Base-by-base conservation (phyloP, 345 rosid genomes). In the Acer campestre region DNA sequence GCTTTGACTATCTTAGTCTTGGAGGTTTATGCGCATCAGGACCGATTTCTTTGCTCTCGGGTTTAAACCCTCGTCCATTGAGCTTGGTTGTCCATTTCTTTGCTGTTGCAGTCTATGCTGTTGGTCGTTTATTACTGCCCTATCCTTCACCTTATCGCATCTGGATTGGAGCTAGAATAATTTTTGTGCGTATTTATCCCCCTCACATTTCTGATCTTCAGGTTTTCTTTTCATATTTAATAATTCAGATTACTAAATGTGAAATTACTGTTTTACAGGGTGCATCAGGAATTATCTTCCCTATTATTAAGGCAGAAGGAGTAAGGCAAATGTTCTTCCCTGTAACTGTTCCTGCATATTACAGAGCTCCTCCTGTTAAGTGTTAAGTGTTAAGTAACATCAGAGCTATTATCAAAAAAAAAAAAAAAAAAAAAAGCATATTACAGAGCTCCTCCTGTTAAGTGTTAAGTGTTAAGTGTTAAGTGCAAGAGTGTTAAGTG, bases 271-370 rank as follows among this genome's bases (percentile, higher is more conserved):
- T 49, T 69, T 68, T 70, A 68, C 78, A 86, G 89, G 75, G 79
- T 25, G 90, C 90, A 48, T 83, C 88, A 6, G 85, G 86, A 61
- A 84, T 84, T 65, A 81, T 84, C 46, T 81, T 85, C 73, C 90
- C 90, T 18, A 81, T 85, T 56, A 82, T 85, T n/a, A 83, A 64
- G 64, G 87, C 88, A 4, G 90, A 85, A 77, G 88, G 90, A 29
- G 78, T 85, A 20, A 78, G 86, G 72, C 87, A 85, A 78, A 83
- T 85, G 87, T 83, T 87, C 83, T 83, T 87, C 82, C 88, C 88
- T 13, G 84, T 77, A 23, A 85, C 84, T 22, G 84, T 85, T 66
- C 88, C 86, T 35, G 84, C 88, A 23, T 85, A 81, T 72, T 83
- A 87, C 75, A 81, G 85, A 68, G 81, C 80, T 35, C 83, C 86